Conservation (phyloP, 129 eudicot genomes). For the Flaveria brownii region DNA sequence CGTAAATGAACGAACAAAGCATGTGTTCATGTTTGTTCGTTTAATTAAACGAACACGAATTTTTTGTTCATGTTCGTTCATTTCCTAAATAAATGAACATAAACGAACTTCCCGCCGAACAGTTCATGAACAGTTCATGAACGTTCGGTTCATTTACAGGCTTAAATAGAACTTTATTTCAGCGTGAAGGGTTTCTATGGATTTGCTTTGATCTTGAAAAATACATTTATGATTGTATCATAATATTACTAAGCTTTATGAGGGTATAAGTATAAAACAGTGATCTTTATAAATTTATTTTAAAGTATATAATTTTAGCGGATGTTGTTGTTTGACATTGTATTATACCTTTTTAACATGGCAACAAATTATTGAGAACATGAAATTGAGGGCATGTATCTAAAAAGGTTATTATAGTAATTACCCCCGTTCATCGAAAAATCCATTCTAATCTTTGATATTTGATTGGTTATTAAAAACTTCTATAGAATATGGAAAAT, state of each 20-base stretch:
- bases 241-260: neutral
- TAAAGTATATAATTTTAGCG: neutral
- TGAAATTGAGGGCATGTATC: constrained; percentile 42
- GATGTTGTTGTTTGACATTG: neutral
- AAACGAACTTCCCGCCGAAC: too few species aligned
- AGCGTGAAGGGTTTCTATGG: neutral
- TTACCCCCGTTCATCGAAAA: neutral
- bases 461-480: neutral
- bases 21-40: too few species aligned
- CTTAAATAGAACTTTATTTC: neutral
- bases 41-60: too few species aligned
- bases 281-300: neutral
- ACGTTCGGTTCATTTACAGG: too few species aligned
- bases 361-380: constrained; percentile 26
- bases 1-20: too few species aligned
- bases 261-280: neutral
- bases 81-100: too few species aligned
- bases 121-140: too few species aligned
- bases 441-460: too few species aligned
- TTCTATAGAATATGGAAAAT: too few species aligned
- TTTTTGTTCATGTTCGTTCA: too few species aligned
- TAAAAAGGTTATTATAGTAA: constrained; percentile 15
- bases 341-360: neutral
- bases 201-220: neutral
- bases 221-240: neutral